These are phyloP conservation scores for Sungouiella blattae DNA, from an alignment of 805 yeast genomes.

Conservation along the genomic window DNA sequence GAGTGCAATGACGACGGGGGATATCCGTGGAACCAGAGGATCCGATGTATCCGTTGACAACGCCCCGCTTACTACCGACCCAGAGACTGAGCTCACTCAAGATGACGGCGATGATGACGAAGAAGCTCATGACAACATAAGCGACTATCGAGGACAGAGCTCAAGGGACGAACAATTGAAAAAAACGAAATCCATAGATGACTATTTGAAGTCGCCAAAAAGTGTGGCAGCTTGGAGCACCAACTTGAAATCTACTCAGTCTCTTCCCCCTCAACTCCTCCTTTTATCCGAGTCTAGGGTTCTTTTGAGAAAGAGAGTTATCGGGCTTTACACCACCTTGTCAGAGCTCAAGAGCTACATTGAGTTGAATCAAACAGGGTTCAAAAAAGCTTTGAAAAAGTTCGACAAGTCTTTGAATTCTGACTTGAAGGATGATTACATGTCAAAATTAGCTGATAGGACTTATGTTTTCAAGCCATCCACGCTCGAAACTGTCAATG, in stretches of 20 bases:
- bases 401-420: conserved; percentile 50
- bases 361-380: conserved; percentile 51
- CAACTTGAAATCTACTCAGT: conserved; percentile 4
- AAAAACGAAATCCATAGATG: conserved; percentile 28
- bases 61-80: conserved; percentile 24
- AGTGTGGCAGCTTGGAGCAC: conserved; percentile 22
- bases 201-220: conserved; percentile 35
- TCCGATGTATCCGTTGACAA: conserved; percentile 18
- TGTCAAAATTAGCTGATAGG: conserved; percentile 42
- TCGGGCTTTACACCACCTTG: conserved; percentile 41
- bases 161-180: conserved; percentile 6
- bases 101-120: conserved; percentile 12
- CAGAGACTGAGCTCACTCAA: conserved; percentile 35
- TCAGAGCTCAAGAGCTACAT: conserved; percentile 49
- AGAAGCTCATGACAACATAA: conserved; percentile 3
- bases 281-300: conserved; percentile 45
- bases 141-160: conserved; percentile 4
- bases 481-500: conserved; percentile 29
- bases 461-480: conserved; percentile 37
- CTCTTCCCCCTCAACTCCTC: conserved; percentile 16
- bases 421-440: conserved; percentile 38
- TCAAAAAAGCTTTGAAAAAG: conserved; percentile 50
- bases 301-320: conserved; percentile 43
- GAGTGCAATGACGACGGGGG: too few relatives aligned
- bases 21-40: conserved; percentile 8